Evolutionary conservation across 2,329 filamentous ascomycete species (phyloP).

Genomic region (Boeremia lycopersici): DNA sequence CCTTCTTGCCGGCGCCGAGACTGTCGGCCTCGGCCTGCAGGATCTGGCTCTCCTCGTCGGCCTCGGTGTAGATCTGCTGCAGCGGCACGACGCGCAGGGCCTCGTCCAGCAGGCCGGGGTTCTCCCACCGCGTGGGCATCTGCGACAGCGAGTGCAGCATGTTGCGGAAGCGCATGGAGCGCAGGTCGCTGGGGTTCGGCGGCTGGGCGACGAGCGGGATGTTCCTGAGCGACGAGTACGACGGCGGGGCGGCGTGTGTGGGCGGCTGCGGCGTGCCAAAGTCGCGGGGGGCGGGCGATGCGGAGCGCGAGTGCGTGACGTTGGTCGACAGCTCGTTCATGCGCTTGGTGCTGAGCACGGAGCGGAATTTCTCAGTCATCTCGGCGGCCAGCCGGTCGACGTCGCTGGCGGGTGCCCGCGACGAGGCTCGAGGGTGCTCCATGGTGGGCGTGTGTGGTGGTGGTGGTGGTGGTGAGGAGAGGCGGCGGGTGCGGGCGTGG

Average conservation of each 20-base stretch:
- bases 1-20: slow-evolving; percentile 77
- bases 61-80: slow-evolving; percentile 89
- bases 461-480: slow-evolving; percentile 14
- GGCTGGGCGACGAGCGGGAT: slow-evolving; percentile 75
- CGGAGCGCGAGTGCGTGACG: slow-evolving; percentile 64
- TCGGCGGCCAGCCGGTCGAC: slow-evolving; percentile 66
- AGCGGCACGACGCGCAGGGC: slow-evolving; percentile 85
- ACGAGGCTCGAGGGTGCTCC: slow-evolving; percentile 42
- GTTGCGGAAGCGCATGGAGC: slow-evolving; percentile 62
- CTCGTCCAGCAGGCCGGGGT: slow-evolving; percentile 91
- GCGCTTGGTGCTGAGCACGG: slow-evolving; percentile 82
- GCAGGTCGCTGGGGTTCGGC: slow-evolving; percentile 66
- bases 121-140: slow-evolving; percentile 93
- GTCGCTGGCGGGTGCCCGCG: slow-evolving; percentile 37
- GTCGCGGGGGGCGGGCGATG: slow-evolving; percentile 62
- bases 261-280: slow-evolving; percentile 48
- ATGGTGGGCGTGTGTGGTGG: slow-evolving; percentile 37
- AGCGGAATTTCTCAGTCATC: slow-evolving; percentile 82
- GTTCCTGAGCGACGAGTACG: slow-evolving; percentile 66
- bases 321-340: slow-evolving; percentile 75
- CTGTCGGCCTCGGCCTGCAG: slow-evolving; percentile 86
- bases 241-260: slow-evolving; percentile 54
- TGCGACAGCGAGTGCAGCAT: slow-evolving; percentile 83
- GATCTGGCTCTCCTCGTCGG: slow-evolving; percentile 90
- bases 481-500: slow-evolving; percentile 18